Evolutionary conservation across 441 rosid species (phyloP).

Genomic region (Sinapis alba): DNA sequence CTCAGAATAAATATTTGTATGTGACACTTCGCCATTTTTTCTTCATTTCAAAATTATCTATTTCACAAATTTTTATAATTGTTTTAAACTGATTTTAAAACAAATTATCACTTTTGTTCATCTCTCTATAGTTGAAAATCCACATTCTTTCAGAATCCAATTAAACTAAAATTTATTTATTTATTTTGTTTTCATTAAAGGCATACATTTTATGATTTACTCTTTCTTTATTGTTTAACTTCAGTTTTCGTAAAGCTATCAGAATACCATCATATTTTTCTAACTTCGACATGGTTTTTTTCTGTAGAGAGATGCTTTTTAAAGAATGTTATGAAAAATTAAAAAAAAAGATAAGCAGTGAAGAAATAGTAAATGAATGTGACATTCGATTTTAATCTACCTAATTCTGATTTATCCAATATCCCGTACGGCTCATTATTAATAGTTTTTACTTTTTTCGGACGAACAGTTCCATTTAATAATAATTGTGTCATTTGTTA

Average conservation of each 20-base stretch:
- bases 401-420: conserved; percentile 15
- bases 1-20: not conserved
- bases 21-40: no score
- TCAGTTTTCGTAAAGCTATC: not conserved
- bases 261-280: not conserved
- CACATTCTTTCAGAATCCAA: no score
- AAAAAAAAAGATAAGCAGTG: not conserved
- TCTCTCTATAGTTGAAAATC: no score
- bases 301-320: not conserved
- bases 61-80: no score
- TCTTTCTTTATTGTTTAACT: no score
- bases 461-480: conserved; percentile 13
- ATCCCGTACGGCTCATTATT: conserved; percentile 6
- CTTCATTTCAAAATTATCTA: no score
- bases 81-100: no score
- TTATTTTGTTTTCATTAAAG: no score
- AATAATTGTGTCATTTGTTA: not conserved
- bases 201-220: no score
- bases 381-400: conserved; percentile 23
- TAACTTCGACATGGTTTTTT: not conserved
- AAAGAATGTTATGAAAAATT: not conserved
- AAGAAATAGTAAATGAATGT: conserved; percentile 24
- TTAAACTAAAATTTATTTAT: no score
- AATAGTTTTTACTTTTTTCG: not conserved
- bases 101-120: no score